A percentile compares a stretch with the other conserved stretches of the same genome.
These are phyloP conservation scores for Cutaneotrichosporon cavernicola DNA, from an alignment of 1,284 basidiomycete species.

Conservation along the genomic window DNA sequence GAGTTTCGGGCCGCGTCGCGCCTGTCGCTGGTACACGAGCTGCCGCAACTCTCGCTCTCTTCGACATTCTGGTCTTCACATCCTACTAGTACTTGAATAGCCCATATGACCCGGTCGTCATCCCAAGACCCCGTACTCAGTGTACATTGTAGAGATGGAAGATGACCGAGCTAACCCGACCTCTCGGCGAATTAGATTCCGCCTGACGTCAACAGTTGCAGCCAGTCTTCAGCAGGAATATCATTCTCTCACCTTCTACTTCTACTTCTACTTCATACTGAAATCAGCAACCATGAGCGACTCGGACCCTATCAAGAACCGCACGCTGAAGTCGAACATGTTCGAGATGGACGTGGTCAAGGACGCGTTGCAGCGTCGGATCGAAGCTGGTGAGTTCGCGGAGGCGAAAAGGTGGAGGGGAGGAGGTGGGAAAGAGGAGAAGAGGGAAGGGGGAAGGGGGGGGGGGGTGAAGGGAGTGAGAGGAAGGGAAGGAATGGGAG, in stretches of 20 bases:
- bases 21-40: too few species aligned
- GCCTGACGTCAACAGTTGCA: neutral
- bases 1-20: too few species aligned
- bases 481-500: neutral
- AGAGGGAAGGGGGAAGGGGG: neutral
- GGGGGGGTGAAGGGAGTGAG: neutral
- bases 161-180: neutral
- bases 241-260: neutral
- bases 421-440: neutral
- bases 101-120: too few species aligned
- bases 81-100: too few species aligned
- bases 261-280: neutral
- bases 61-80: too few species aligned
- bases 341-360: conserved; percentile 35
- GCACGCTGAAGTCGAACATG: conserved; percentile 21
- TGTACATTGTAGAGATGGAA: neutral
- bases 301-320: conserved; percentile 8
- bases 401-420: neutral
- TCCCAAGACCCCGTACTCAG: neutral
- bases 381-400: conserved; percentile 32
- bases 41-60: too few species aligned
- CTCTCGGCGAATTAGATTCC: neutral
- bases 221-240: neutral
- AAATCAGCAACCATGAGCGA: neutral
- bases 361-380: conserved; percentile 28